phyloP scores from a whole-genome alignment of 257 asterid genomes.

The Jaltomata sinuosa region DNA sequence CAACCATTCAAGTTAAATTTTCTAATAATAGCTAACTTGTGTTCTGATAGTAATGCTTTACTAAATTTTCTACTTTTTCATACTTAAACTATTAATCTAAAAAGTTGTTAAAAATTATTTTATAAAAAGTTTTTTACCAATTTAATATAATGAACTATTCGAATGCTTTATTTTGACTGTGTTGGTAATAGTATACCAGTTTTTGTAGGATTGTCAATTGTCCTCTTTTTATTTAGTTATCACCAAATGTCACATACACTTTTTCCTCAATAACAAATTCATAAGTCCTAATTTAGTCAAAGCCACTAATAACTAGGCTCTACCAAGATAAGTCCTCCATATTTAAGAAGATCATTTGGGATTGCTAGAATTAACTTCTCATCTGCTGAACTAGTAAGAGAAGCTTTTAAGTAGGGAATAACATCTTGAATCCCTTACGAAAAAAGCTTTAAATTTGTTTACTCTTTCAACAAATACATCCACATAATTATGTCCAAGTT shows the following conservation, averaged over 20 bases:
- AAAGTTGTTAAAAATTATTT: not conserved
- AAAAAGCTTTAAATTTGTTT: not conserved
- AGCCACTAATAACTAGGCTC: not conserved
- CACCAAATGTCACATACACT: not conserved
- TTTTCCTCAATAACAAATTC: not conserved
- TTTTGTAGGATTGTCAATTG: not conserved
- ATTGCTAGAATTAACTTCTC: not conserved
- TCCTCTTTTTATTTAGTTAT: not conserved
- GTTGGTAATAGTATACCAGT: not conserved
- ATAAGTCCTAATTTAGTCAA: not conserved
- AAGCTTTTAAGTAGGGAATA: not conserved
- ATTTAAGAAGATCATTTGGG: not conserved
- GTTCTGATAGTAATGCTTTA: not conserved
- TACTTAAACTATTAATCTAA: not conserved
- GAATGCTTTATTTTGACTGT: not conserved
- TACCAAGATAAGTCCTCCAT: not conserved
- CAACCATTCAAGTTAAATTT: not conserved
- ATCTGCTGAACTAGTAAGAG: not conserved
- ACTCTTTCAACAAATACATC: not conserved
- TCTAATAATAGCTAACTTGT: not conserved
- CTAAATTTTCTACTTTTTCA: not conserved
- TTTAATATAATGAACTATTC: not conserved
- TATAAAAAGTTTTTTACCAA: not conserved
- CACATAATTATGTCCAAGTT: not conserved
- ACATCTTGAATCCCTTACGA: not conserved